These are phyloP conservation scores for Sutorius eximius DNA, from an alignment of 1,284 basidiomycete genomes.

Conservation along the genomic window DNA sequence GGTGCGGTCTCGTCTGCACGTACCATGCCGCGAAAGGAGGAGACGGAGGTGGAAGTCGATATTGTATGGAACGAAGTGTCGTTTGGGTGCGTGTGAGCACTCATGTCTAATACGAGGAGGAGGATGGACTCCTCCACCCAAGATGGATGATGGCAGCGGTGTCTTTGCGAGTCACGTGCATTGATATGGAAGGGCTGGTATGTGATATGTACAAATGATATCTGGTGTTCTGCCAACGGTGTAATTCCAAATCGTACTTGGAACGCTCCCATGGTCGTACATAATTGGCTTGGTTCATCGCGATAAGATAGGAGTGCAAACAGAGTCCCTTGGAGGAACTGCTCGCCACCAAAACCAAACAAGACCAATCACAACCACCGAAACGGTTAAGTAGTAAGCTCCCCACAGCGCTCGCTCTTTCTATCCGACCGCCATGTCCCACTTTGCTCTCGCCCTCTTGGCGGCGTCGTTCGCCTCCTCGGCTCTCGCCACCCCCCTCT, in stretches of 20 bases:
- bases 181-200: too few species aligned
- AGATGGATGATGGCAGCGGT: not conserved
- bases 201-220: too few species aligned
- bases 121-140: not conserved
- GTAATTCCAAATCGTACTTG: slow-evolving; percentile 1
- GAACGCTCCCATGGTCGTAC: not conserved
- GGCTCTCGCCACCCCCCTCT: slow-evolving; percentile 58
- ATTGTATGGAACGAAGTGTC: slow-evolving; percentile 23
- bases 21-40: slow-evolving; percentile 30
- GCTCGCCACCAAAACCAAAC: slow-evolving; percentile 33
- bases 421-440: slow-evolving; percentile 41
- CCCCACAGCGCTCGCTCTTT: slow-evolving; percentile 1
- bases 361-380: slow-evolving; percentile 22
- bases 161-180: slow-evolving; percentile 9
- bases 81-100: not conserved
- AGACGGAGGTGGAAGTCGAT: slow-evolving; percentile 30
- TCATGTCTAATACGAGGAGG: slow-evolving; percentile 15
- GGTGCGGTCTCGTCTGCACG: slow-evolving; percentile 21
- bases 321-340: not conserved
- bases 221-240: too few species aligned
- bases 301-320: not conserved
- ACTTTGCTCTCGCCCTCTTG: slow-evolving; percentile 39
- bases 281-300: not conserved
- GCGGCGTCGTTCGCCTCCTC: slow-evolving; percentile 44
- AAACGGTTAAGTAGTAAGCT: slow-evolving; percentile 24